A percentile compares a stretch with the other conserved stretches of the same genome.
Evolutionary conservation across 495 filamentous ascomycete genomes (phyloP).

Genomic region (Apodospora peruviana): DNA sequence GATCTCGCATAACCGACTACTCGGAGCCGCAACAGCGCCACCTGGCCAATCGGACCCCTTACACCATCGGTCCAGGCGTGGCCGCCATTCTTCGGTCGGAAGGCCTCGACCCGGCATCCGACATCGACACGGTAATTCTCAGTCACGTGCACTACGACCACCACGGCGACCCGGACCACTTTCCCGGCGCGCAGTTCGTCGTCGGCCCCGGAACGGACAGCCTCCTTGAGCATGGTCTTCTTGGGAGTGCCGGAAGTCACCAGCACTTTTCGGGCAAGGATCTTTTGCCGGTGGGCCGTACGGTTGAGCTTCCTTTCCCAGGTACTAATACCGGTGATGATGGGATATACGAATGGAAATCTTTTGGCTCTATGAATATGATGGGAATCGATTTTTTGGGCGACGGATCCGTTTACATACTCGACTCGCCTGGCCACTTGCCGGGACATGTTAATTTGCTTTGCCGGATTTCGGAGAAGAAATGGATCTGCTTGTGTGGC

Average conservation of each 20-base stretch:
- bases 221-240: conserved; percentile 14
- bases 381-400: conserved; percentile 32
- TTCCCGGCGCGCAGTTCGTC: conserved; percentile 29
- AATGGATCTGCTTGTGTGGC: conserved; percentile 29
- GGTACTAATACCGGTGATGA: no score
- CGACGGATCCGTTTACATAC: conserved; percentile 28
- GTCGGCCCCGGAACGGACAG: conserved; percentile 32
- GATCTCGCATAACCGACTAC: conserved; percentile 24
- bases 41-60: conserved; percentile 27
- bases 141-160: conserved; percentile 44
- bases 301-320: neutral
- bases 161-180: conserved; percentile 32
- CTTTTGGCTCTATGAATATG: conserved; percentile 15
- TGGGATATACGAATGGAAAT: conserved; percentile 16
- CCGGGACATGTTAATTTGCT: conserved; percentile 36
- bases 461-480: conserved; percentile 5
- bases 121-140: conserved; percentile 33
- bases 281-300: neutral
- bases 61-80: conserved; percentile 21
- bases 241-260: neutral
- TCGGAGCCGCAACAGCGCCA: conserved; percentile 25
- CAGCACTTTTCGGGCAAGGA: conserved; percentile 1
- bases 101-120: conserved; percentile 12
- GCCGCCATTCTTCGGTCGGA: conserved; percentile 18
- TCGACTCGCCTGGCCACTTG: conserved; percentile 34